Evolutionary conservation across 352 stramenopile genomes (phyloP).

Genomic region (Lagenidium sp.): DNA sequence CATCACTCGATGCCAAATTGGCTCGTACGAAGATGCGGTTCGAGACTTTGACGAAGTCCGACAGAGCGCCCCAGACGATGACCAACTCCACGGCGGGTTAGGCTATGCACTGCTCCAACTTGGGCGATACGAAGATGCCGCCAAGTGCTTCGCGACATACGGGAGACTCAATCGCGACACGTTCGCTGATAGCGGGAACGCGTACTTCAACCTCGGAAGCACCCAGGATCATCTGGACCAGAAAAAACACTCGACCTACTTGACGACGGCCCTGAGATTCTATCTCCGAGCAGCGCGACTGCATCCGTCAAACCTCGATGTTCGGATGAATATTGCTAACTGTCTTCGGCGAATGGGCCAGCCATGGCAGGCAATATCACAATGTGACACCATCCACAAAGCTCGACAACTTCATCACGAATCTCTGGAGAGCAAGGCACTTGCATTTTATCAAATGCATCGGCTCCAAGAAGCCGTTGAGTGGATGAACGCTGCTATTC

Average conservation of each 20-base stretch:
- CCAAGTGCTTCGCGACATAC: slow-evolving; percentile 50
- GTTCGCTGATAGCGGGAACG: slow-evolving; percentile 64
- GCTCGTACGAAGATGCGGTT: slow-evolving; percentile 44
- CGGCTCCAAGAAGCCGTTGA: slow-evolving; percentile 29
- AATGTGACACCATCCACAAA: slow-evolving; percentile 38
- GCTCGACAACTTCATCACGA: slow-evolving; percentile 38
- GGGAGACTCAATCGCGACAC: slow-evolving; percentile 51
- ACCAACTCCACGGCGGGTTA: slow-evolving; percentile 52
- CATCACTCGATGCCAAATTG: slow-evolving; percentile 47
- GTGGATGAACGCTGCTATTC: slow-evolving; percentile 49
- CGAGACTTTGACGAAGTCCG: slow-evolving; percentile 55
- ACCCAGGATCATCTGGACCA: slow-evolving; percentile 23
- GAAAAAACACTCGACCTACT: slow-evolving; percentile 22
- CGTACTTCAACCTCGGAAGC: slow-evolving; percentile 60
- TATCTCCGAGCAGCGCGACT: slow-evolving; percentile 54
- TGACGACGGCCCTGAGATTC: slow-evolving; percentile 51
- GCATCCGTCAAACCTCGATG: slow-evolving; percentile 45
- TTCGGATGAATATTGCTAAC: slow-evolving; percentile 62
- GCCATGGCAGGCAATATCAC: slow-evolving; percentile 28
- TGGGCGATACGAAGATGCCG: slow-evolving; percentile 56
- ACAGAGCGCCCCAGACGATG: slow-evolving; percentile 56
- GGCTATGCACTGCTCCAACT: slow-evolving; percentile 64
- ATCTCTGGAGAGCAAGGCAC: slow-evolving; percentile 46
- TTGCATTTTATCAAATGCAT: slow-evolving; percentile 44
- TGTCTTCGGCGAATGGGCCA: slow-evolving; percentile 43